Conservation (phyloP, 2,329 filamentous ascomycete genomes). For the Parastagonospora nodorum region DNA sequence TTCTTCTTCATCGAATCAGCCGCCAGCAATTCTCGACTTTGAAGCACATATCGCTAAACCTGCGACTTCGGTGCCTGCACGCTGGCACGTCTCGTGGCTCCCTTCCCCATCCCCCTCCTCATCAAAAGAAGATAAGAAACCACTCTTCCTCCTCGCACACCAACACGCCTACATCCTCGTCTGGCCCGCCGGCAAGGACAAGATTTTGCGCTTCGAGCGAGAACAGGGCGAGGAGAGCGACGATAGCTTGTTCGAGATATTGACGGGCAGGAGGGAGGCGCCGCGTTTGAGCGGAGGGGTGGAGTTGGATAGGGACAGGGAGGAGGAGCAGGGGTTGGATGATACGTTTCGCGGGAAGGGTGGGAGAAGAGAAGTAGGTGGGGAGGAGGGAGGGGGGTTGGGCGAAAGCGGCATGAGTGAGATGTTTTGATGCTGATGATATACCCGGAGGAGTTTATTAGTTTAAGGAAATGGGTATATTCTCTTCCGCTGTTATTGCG, state of each 20-base stretch:
- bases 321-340: conserved; percentile 39
- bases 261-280: conserved; percentile 53
- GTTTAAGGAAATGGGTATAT: too few species aligned
- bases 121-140: conserved; percentile 31
- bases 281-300: conserved; percentile 39
- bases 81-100: conserved; percentile 37
- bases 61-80: conserved; percentile 19
- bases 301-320: conserved; percentile 14
- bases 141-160: conserved; percentile 44
- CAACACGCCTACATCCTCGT: conserved; percentile 46
- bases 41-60: conserved; percentile 29
- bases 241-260: conserved; percentile 55
- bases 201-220: conserved; percentile 36
- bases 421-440: conserved; percentile 38
- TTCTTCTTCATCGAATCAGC: conserved; percentile 9
- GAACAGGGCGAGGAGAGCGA: conserved; percentile 47
- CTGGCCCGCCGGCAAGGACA: conserved; percentile 49
- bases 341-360: conserved; percentile 52
- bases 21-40: conserved; percentile 34
- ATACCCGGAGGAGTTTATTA: neutral
- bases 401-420: conserved; percentile 43
- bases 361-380: conserved; percentile 1
- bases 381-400: conserved; percentile 17
- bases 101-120: conserved; percentile 3
- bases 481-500: too few species aligned